These are phyloP conservation scores for Beta vulgaris DNA, from an alignment of 148 eudicot species.

Conservation along the genomic window DNA sequence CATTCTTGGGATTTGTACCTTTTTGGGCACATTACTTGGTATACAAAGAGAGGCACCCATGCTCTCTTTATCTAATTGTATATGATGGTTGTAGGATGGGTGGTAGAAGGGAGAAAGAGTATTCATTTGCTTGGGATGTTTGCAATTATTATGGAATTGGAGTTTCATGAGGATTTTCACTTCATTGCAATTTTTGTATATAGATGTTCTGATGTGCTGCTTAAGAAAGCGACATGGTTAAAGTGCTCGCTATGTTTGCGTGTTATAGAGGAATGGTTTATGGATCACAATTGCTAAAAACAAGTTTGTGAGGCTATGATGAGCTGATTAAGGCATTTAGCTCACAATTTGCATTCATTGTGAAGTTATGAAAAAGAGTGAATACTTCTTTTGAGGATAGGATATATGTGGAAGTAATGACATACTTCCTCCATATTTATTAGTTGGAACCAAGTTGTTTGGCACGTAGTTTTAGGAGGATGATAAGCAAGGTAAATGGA, in stretches of 20 bases:
- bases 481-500: too few relatives aligned
- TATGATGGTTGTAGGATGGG: not conserved
- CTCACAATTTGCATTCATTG: not conserved
- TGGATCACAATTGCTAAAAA: not conserved
- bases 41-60: too few relatives aligned
- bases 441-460: too few relatives aligned
- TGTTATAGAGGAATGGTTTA: not conserved
- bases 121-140: not conserved
- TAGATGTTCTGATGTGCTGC: not conserved
- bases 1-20: too few relatives aligned
- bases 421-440: too few relatives aligned
- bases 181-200: not conserved
- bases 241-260: not conserved
- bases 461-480: too few relatives aligned
- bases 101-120: not conserved
- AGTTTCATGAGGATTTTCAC: too few relatives aligned
- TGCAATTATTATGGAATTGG: not conserved
- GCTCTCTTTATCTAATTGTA: not conserved
- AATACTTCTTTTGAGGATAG: not conserved
- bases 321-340: not conserved
- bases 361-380: not conserved
- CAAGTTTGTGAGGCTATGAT: not conserved
- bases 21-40: not conserved
- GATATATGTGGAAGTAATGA: not conserved
- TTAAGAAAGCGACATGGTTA: too few relatives aligned